phyloP scores from a whole-genome alignment of 441 rosid genomes.

The Jatropha podagrica region DNA sequence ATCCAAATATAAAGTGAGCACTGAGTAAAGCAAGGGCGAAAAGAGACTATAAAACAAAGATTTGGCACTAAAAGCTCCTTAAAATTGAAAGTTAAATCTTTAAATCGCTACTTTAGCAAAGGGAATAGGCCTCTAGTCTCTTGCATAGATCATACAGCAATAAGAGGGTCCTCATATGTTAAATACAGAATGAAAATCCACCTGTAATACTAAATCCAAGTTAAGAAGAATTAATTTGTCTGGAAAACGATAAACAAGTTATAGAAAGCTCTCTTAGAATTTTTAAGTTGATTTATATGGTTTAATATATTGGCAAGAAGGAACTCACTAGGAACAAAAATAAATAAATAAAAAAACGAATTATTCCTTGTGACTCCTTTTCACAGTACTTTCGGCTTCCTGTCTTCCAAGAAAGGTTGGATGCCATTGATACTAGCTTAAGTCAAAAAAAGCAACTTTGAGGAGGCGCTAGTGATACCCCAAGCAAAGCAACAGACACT shows the following conservation, averaged over 20 bases:
- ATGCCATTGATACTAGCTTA: background rate
- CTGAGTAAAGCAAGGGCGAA: conserved; percentile 8
- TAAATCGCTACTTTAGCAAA: conserved; percentile 15
- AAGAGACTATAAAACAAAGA: conserved; percentile 23
- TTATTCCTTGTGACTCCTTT: background rate
- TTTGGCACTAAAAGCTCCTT: conserved; percentile 12
- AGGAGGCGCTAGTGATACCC: background rate
- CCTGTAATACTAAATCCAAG: background rate
- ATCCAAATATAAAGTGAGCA: conserved; percentile 21
- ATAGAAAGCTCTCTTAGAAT: background rate
- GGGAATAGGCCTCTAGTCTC: background rate
- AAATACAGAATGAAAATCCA: background rate
- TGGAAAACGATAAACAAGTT: background rate
- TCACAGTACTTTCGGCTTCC: background rate
- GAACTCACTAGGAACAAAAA: background rate
- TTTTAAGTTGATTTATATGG: background rate
- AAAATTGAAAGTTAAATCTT: conserved; percentile 2
- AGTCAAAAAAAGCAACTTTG: background rate
- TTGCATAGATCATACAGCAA: background rate
- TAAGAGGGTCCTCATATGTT: background rate
- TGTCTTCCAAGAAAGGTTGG: conserved; percentile 1
- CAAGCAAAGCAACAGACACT: conserved; percentile 6
- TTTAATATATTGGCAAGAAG: background rate
- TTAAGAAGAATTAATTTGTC: background rate
- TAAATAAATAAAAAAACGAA: background rate